phyloP scores from a whole-genome alignment of 2,329 filamentous ascomycete genomes.

The Diatrype stigma region DNA sequence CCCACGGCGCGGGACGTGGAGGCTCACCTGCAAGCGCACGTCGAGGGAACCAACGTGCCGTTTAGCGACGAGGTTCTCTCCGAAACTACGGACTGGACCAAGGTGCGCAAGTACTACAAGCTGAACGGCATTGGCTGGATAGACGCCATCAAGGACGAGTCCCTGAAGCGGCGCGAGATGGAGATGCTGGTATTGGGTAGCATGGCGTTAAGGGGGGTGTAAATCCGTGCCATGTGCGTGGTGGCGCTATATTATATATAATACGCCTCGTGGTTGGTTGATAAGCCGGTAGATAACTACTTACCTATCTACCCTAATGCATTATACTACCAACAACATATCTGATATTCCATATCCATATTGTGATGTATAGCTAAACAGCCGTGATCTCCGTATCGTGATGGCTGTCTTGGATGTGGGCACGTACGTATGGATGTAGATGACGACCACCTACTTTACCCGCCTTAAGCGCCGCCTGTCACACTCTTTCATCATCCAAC shows the following conservation, averaged over 20 bases:
- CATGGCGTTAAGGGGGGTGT: constrained; percentile 70
- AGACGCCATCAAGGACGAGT: constrained; percentile 39
- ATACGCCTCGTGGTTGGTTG: too few species aligned
- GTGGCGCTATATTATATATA: too few species aligned
- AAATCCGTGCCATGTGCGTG: constrained; percentile 5
- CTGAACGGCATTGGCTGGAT: constrained; percentile 58
- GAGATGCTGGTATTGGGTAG: constrained; percentile 68
- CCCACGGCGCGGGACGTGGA: constrained; percentile 41
- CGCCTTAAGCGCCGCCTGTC: too few species aligned
- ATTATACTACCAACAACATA: neutral
- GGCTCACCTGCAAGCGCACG: constrained; percentile 54
- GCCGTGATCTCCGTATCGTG: too few species aligned
- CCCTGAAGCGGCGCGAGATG: constrained; percentile 47
- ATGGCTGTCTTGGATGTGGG: too few species aligned
- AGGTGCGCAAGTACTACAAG: constrained; percentile 84
- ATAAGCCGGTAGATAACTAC: too few species aligned
- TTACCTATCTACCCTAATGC: neutral
- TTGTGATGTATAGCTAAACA: too few species aligned
- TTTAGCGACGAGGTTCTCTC: constrained; percentile 63
- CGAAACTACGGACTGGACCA: constrained; percentile 57
- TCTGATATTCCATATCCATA: too few species aligned
- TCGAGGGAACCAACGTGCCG: constrained; percentile 57
- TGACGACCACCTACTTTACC: too few species aligned
- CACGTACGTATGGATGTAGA: too few species aligned
- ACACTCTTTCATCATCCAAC: too few species aligned